These are phyloP conservation scores for Dalbergia cultrata DNA, from an alignment of 306 rosid species.

Conservation along the genomic window DNA sequence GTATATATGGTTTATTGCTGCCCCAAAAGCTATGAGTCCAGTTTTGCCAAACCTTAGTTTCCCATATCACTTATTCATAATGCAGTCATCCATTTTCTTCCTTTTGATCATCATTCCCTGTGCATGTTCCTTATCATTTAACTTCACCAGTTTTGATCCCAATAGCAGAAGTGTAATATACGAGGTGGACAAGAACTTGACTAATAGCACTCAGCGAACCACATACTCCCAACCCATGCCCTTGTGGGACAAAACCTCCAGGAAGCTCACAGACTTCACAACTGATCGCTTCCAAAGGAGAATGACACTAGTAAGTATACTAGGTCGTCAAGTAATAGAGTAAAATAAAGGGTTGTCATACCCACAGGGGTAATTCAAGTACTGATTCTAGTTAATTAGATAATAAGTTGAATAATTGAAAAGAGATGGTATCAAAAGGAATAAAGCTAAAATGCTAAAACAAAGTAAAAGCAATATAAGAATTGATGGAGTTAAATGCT, in stretches of 20 bases:
- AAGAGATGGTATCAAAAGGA: too few relatives aligned
- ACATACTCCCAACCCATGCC: constrained; percentile 42
- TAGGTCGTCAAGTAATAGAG: too few relatives aligned
- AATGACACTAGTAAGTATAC: too few relatives aligned
- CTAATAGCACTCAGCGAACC: constrained; percentile 43
- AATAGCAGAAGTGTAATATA: constrained; percentile 4
- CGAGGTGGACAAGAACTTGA: not conserved
- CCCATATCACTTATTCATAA: not conserved
- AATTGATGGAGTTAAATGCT: too few relatives aligned
- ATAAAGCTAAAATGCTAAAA: too few relatives aligned
- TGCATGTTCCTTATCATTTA: constrained; percentile 40
- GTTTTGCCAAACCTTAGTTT: not conserved
- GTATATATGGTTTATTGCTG: too few relatives aligned
- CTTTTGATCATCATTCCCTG: constrained; percentile 25
- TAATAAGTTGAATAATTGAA: too few relatives aligned
- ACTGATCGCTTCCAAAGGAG: too few relatives aligned
- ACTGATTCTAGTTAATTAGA: too few relatives aligned
- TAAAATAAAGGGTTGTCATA: too few relatives aligned
- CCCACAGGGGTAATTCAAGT: too few relatives aligned
- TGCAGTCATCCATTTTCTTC: constrained; percentile 7
- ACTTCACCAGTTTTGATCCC: constrained; percentile 32
- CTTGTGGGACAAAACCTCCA: constrained; percentile 53
- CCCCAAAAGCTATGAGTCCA: not conserved
- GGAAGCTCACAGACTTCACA: constrained; percentile 52
- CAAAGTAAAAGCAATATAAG: too few relatives aligned